Evolutionary conservation across 2,329 filamentous ascomycete species (phyloP), one percentile per base, ranked within the genome.

Genomic region (Pochonia chlamydosporia): DNA sequence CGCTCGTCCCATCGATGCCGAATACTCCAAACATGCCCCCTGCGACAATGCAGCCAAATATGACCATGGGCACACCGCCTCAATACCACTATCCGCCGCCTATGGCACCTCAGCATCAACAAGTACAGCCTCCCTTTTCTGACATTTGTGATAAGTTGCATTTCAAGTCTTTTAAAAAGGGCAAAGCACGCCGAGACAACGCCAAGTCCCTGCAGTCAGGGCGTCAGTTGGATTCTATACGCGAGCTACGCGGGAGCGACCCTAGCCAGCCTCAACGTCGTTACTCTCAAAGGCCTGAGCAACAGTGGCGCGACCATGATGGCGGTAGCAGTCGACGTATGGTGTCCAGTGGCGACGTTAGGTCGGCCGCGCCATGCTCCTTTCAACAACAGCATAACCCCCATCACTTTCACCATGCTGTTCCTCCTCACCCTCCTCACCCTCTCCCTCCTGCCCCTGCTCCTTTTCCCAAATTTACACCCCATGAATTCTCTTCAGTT

Each of bases 11-110:
- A 47, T 81, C 82, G 30, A 76, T 85, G 57, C 83, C 85, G 49
- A 78, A 78, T 52, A 87, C 84, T 25, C 84, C 87, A 52, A 81
- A 85, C 70, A 83, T 83, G 82, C 78, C 63, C 48, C 72, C 75
- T 36, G 78, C 77, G 43, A 75, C 75, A 53, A 79, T 79, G 61
- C 67, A 69, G 51, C 63, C 63, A 3, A 61, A 62, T 47, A 83
- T 89, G 65, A 77, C 86, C 42, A 86, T 87, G 68, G 75, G 75
- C 65, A 75, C 75, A 49, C 75, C 78, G 50, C 76, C 78, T 37
- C 76, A 79, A 52, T 86, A 84, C 70, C 80, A 80, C 54, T 79
- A 79, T 50, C 72, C 72, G 56, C 74, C 73, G 59, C 75, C 74
- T 41, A 77, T 78, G 64, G 84, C 76, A 65, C 63, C 75, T 67